Evolutionary conservation across 2,329 filamentous ascomycete genomes (phyloP).

Genomic region (Alternaria rosae): DNA sequence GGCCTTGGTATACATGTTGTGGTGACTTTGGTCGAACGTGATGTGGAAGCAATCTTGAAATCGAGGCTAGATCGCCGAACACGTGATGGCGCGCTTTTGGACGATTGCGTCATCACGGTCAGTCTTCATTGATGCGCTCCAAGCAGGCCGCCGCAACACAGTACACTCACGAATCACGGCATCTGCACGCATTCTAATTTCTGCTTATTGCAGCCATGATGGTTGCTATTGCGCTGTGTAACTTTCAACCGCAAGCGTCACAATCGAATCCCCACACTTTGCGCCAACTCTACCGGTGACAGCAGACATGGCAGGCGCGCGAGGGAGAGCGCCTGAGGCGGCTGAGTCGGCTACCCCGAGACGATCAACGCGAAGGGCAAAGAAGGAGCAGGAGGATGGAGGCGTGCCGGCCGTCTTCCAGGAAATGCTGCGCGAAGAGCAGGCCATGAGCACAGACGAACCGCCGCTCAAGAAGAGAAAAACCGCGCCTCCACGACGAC

Average conservation of each 20-base stretch:
- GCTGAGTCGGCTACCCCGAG: slow-evolving; percentile 22
- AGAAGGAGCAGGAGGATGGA: slow-evolving; percentile 29
- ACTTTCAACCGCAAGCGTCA: slow-evolving; percentile 2
- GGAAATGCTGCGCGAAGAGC: slow-evolving; percentile 56
- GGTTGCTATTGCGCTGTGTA: neutral
- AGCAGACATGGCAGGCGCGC: slow-evolving; percentile 37
- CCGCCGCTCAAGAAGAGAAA: slow-evolving; percentile 50
- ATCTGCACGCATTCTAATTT: neutral
- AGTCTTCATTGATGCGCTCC: neutral
- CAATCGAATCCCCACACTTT: neutral
- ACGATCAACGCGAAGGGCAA: slow-evolving; percentile 34
- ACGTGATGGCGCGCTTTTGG: slow-evolving; percentile 23
- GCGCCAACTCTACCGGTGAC: slow-evolving; percentile 4
- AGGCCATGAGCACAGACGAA: slow-evolving; percentile 38
- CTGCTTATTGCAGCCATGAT: neutral
- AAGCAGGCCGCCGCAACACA: neutral
- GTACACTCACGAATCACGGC: neutral
- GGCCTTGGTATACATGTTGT: neutral
- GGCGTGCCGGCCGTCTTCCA: slow-evolving; percentile 54
- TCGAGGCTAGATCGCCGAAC: neutral
- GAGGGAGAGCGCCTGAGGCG: slow-evolving; percentile 32
- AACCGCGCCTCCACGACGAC: slow-evolving; percentile 24
- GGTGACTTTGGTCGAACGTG: neutral
- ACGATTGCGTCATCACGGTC: slow-evolving; percentile 14
- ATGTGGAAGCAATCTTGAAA: neutral